A percentile compares a stretch with the other conserved stretches of the same genome.
Evolutionary conservation across 139 green algal genomes (phyloP).

Genomic region (Prasinococcaceae sp.): DNA sequence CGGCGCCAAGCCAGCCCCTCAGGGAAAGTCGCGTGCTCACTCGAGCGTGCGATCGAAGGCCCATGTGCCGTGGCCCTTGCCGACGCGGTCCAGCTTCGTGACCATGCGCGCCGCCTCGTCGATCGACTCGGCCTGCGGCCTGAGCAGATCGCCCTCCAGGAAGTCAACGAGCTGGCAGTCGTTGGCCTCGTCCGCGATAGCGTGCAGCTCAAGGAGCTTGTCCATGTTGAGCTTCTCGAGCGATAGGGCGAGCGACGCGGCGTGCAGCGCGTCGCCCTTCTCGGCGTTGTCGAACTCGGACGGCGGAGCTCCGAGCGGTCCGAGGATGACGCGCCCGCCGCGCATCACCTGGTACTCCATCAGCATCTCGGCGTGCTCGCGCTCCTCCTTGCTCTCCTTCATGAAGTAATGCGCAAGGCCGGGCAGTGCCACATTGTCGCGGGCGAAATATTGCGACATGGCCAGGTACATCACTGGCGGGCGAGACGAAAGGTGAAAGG

Average conservation of each 20-base stretch:
- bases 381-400: slow-evolving; percentile 59
- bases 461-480: slow-evolving; percentile 94
- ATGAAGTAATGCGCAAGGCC: slow-evolving; percentile 67
- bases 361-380: slow-evolving; percentile 76
- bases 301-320: slow-evolving; percentile 60
- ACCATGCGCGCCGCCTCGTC: slow-evolving; percentile 74
- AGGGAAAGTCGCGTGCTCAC: too few species aligned
- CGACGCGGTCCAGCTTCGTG: slow-evolving; percentile 70
- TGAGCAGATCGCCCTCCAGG: slow-evolving; percentile 36
- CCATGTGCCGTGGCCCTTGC: slow-evolving; percentile 75
- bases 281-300: slow-evolving; percentile 52
- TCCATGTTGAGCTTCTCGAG: slow-evolving; percentile 95
- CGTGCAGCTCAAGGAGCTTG: slow-evolving; percentile 58
- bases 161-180: slow-evolving; percentile 78
- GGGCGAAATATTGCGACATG: slow-evolving; percentile 80
- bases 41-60: slow-evolving; percentile 60
- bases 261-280: slow-evolving; percentile 87
- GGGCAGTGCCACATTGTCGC: slow-evolving; percentile 88
- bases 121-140: slow-evolving; percentile 39
- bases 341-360: slow-evolving; percentile 77
- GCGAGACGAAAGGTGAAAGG: too few species aligned
- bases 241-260: slow-evolving; percentile 47
- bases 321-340: slow-evolving; percentile 75
- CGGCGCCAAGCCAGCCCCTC: too few species aligned
- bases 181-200: slow-evolving; percentile 49